Base-by-base conservation (phyloP, 352 stramenopile species). In the Globisporangium nunn region DNA sequence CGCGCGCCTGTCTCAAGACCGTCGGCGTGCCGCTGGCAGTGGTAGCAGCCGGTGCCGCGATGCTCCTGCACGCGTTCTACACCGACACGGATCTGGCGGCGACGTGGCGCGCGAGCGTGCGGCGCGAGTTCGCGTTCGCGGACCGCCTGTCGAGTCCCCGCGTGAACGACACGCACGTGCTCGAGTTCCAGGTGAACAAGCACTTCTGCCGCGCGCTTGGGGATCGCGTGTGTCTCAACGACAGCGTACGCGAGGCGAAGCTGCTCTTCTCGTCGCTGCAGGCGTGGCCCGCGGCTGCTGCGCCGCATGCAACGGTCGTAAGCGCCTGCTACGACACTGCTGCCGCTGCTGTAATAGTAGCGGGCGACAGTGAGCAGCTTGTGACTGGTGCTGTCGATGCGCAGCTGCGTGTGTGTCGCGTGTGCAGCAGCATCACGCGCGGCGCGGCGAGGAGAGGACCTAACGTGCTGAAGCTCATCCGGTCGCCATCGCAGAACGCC, bases 151-250 rank as follows among this genome's bases (percentile, higher is more conserved):
- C n/a, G 17, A 31, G 18, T 14, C 7, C n/a, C n/a, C 5, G 11
- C n/a, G 23, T 15, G 10, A 41, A 12, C 10, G 48, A 40, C 31
- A 4, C 6, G 18, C 51, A 54, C 3, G 43, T 37, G 6, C 45
- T 68, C 29, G 58, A 69, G 50, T 30, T 12, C 1, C 49, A 51
- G 2, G 58, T 72, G 17, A 72, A 72, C 58, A 7, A 59, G 1
- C 53, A 59, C 33, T 66, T 58, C 52, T 72, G 66, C 23, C 17
- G 48, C 4, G 62, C 62, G 10, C 50, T 66, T 12, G 54, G 47
- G 15, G 50, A 35, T 0, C 14, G 14, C 23, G 46, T 70, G 41
- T 72, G 66, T 39, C 12, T 49, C 1, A 31, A 29, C 7, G 50
- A 29, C 10, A 53, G 48, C 10, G 7, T 62, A 12, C 28, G n/a